phyloP scores from a whole-genome alignment of 352 stramenopile genomes.

The Globisporangium mamillatum region DNA sequence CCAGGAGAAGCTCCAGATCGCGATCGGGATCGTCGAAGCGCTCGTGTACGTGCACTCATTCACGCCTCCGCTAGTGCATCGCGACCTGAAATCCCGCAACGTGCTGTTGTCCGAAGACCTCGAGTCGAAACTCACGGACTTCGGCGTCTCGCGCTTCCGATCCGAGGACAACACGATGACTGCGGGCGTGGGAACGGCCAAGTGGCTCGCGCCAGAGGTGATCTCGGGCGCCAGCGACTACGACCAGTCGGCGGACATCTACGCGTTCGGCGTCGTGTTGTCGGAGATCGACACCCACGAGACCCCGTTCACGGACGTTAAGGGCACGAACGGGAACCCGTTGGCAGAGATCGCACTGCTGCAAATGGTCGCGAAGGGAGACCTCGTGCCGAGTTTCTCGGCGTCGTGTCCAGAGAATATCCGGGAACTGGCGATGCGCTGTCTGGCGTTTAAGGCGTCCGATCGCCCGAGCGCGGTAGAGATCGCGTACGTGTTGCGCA shows the following conservation, averaged over 20 bases:
- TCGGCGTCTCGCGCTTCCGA: constrained; percentile 35
- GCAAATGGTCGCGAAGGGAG: constrained; percentile 44
- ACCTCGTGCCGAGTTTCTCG: constrained; percentile 36
- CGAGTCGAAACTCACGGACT: constrained; percentile 44
- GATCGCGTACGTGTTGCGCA: constrained; percentile 43
- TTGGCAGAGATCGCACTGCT: constrained; percentile 43
- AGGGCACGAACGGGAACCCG: constrained; percentile 22
- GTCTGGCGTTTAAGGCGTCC: constrained; percentile 29
- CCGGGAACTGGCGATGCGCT: constrained; percentile 33
- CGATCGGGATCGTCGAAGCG: constrained; percentile 50
- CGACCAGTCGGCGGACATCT: constrained; percentile 46
- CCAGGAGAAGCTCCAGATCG: constrained; percentile 46
- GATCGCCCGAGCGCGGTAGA: constrained; percentile 41
- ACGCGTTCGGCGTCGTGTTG: constrained; percentile 49
- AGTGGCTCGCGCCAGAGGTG: constrained; percentile 59
- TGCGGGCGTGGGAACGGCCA: constrained; percentile 37
- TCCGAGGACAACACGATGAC: constrained; percentile 57
- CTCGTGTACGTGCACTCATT: constrained; percentile 75
- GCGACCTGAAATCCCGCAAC: constrained; percentile 59
- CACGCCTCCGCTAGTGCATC: constrained; percentile 47
- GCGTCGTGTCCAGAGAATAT: constrained; percentile 35
- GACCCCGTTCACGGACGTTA: constrained; percentile 41
- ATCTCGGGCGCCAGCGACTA: constrained; percentile 46
- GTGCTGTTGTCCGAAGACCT: constrained; percentile 37
- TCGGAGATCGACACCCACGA: constrained; percentile 62